Evolutionary conservation across 2,329 filamentous ascomycete species (phyloP).

Genomic region (Gyromitra esculenta): DNA sequence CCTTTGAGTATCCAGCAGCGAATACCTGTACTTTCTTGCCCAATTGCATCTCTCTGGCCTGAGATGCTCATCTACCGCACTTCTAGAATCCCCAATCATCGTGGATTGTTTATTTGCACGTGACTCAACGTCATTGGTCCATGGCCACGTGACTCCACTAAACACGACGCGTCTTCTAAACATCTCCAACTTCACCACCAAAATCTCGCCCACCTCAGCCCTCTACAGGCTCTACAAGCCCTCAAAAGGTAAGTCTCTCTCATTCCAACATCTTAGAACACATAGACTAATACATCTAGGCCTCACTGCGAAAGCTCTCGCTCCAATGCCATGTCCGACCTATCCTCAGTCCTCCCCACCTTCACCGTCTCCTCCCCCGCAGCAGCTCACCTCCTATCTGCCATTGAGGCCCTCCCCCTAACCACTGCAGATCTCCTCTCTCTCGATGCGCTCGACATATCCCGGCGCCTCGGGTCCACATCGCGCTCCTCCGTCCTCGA

Average conservation of each 20-base stretch:
- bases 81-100: background rate
- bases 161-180: conserved; percentile 29
- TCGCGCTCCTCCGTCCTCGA: conserved; percentile 72
- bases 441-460: conserved; percentile 81
- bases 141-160: conserved; percentile 17
- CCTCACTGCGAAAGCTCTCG: background rate
- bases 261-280: background rate
- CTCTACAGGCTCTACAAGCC: background rate
- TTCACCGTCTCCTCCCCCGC: conserved; percentile 69
- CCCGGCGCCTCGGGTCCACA: conserved; percentile 77
- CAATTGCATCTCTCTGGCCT: background rate
- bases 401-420: conserved; percentile 79
- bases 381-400: conserved; percentile 78
- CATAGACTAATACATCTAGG: background rate
- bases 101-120: conserved; percentile 3
- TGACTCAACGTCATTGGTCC: conserved; percentile 10
- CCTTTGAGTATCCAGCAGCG: too few relatives aligned
- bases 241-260: background rate
- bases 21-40: background rate
- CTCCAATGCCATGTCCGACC: conserved; percentile 43
- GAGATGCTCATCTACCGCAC: background rate
- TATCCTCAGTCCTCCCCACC: conserved; percentile 41
- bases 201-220: background rate
- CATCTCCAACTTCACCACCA: background rate
- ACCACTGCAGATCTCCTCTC: conserved; percentile 86